Evolutionary conservation across 768 basidiomycete genomes (phyloP).

Genomic region (Boletus pseudo-olivaceus): DNA sequence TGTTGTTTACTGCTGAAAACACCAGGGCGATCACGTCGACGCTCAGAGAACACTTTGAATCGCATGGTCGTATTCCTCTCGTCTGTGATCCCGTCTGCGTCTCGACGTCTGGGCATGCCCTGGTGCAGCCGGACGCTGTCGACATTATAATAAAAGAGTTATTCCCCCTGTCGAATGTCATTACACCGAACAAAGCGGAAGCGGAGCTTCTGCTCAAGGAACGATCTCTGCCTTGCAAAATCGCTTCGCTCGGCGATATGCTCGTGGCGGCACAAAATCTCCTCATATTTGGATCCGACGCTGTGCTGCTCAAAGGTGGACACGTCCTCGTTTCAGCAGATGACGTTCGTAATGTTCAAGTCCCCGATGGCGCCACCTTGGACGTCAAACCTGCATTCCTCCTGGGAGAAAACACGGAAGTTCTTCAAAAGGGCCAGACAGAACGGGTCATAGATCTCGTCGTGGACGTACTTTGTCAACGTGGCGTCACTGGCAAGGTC

Average conservation of each 20-base stretch:
- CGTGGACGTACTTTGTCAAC: constrained; percentile 59
- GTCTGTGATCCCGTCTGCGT: constrained; percentile 85
- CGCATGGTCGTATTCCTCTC: constrained; percentile 43
- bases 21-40: constrained; percentile 49
- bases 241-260: constrained; percentile 57
- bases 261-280: constrained; percentile 50
- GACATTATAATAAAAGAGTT: constrained; percentile 55
- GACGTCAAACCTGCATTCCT: constrained; percentile 44
- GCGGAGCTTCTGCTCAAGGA: constrained; percentile 63
- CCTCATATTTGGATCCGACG: constrained; percentile 43
- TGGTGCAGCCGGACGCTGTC: constrained; percentile 68
- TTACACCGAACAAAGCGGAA: constrained; percentile 87
- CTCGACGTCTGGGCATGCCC: constrained; percentile 81
- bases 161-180: constrained; percentile 63
- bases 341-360: constrained; percentile 41
- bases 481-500: constrained; percentile 16
- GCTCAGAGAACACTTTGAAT: constrained; percentile 42
- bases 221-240: constrained; percentile 26
- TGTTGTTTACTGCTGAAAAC: constrained; percentile 67
- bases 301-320: constrained; percentile 83
- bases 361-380: constrained; percentile 28
- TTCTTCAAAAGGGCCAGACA: constrained; percentile 37
- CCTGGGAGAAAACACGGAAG: constrained; percentile 58
- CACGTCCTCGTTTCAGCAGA: constrained; percentile 50
- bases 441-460: constrained; percentile 39